Percentiles rank a stretch among this genome's conserved stretches.
phyloP scores from a whole-genome alignment of 176 grass and related monocot genomes.

The Triticum monococcum region DNA sequence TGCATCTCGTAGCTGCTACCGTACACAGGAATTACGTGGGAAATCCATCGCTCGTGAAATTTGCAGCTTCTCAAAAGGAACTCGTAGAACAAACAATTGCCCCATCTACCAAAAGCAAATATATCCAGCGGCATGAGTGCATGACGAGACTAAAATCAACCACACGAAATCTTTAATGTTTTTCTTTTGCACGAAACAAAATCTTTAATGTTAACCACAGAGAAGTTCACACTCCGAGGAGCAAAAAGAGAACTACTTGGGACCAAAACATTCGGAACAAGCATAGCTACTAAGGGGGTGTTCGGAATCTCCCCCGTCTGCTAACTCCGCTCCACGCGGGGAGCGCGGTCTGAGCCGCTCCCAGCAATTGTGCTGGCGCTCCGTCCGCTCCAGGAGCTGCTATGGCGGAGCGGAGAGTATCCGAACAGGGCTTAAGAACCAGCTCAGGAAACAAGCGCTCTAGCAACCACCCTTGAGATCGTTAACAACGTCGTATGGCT shows the following conservation, averaged over 20 bases:
- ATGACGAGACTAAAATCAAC: background rate
- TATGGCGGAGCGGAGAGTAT: no score
- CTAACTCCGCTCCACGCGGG: no score
- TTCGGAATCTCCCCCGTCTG: no score
- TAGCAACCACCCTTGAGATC: slow-evolving; percentile 97
- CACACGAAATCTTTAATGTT: background rate
- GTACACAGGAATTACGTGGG: no score
- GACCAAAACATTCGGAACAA: slow-evolving; percentile 30
- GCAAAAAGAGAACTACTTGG: slow-evolving; percentile 10
- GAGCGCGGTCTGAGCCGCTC: no score
- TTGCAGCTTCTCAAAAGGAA: no score
- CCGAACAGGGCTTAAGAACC: background rate
- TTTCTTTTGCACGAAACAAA: background rate
- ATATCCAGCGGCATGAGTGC: background rate
- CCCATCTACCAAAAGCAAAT: background rate
- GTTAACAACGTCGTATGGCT: slow-evolving; percentile 92
- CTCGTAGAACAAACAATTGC: no score
- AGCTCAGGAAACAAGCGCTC: slow-evolving; percentile 24
- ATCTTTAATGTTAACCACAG: slow-evolving; percentile 44
- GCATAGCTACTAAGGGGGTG: slow-evolving; percentile 4
- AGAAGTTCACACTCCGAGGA: slow-evolving; percentile 28
- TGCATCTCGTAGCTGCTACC: no score
- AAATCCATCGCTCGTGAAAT: no score
- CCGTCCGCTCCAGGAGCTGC: no score
- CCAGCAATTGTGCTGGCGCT: no score